These are phyloP conservation scores for Ilyonectria destructans DNA, from an alignment of 2,329 filamentous ascomycete genomes.

Conservation along the genomic window DNA sequence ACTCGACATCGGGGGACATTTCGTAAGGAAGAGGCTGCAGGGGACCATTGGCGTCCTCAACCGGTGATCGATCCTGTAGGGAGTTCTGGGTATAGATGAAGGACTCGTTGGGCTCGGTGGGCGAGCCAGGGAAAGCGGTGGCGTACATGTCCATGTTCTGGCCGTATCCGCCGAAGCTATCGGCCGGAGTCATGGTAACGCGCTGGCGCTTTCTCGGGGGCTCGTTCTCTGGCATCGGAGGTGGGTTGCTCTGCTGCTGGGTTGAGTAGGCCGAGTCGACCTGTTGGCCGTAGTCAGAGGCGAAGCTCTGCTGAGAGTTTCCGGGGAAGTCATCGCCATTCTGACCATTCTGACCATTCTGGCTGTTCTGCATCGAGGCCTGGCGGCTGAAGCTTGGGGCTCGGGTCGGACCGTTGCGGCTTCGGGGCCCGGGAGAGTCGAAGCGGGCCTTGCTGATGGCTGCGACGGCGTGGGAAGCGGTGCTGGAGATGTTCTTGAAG, in stretches of 20 bases:
- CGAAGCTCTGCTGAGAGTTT: slow-evolving; percentile 88
- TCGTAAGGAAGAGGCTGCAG: slow-evolving; percentile 77
- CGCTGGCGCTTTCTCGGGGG: slow-evolving; percentile 87
- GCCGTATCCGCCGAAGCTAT: slow-evolving; percentile 71
- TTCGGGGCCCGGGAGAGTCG: slow-evolving; percentile 85
- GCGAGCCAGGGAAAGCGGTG: slow-evolving; percentile 76
- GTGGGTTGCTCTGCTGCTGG: slow-evolving; percentile 63
- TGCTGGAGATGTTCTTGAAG: slow-evolving; percentile 96
- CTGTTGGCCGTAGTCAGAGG: slow-evolving; percentile 82
- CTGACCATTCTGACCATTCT: slow-evolving; percentile 64
- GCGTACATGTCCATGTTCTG: slow-evolving; percentile 65
- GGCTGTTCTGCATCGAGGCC: slow-evolving; percentile 76
- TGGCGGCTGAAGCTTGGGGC: slow-evolving; percentile 81
- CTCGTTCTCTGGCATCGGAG: slow-evolving; percentile 69
- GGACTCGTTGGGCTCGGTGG: slow-evolving; percentile 86
- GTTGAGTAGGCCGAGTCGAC: slow-evolving; percentile 81
- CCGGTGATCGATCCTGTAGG: slow-evolving; percentile 59
- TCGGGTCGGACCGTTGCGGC: slow-evolving; percentile 75
- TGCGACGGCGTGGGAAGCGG: slow-evolving; percentile 92
- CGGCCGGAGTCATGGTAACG: slow-evolving; percentile 68
- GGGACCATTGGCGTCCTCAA: slow-evolving; percentile 70
- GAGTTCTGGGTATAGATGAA: slow-evolving; percentile 77
- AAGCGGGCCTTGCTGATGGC: slow-evolving; percentile 97
- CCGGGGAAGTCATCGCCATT: slow-evolving; percentile 76
- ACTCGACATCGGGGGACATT: slow-evolving; percentile 77